A percentile compares a stretch with the other conserved stretches of the same genome.
Evolutionary conservation across 1,284 basidiomycete species (phyloP).

Genomic region (Inonotus obliquus): DNA sequence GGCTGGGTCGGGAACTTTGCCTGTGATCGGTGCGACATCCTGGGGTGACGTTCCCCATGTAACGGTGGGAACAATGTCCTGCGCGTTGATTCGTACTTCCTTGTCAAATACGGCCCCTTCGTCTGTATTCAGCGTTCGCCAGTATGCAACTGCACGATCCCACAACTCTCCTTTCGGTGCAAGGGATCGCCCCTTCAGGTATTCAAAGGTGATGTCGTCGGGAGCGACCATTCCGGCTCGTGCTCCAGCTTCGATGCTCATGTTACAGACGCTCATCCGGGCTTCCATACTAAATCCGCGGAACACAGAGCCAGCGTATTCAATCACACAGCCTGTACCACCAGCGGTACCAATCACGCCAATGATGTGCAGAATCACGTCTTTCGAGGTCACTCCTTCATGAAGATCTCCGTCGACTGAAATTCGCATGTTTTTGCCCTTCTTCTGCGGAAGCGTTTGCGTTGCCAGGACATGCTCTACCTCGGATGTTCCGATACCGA

Average conservation of each 20-base stretch:
- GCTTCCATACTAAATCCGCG: conserved; percentile 93
- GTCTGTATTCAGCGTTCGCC: conserved; percentile 83
- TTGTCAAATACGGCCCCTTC: conserved; percentile 88
- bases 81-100: conserved; percentile 80
- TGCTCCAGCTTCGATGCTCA: conserved; percentile 96
- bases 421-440: conserved; percentile 96
- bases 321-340: conserved; percentile 90
- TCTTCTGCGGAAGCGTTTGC: conserved; percentile 88
- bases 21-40: conserved; percentile 87
- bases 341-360: conserved; percentile 93
- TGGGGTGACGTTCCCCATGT: conserved; percentile 98
- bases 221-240: conserved; percentile 95
- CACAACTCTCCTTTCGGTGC: conserved; percentile 86
- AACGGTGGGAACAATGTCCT: conserved; percentile 90
- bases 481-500: conserved; percentile 95
- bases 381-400: conserved; percentile 91
- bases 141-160: conserved; percentile 87
- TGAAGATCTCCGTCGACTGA: conserved; percentile 82
- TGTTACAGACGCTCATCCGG: conserved; percentile 96
- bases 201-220: conserved; percentile 75
- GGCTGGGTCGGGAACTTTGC: conserved; percentile 78
- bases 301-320: conserved; percentile 91
- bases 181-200: conserved; percentile 83
- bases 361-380: conserved; percentile 93
- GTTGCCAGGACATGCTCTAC: conserved; percentile 97